Base-by-base conservation (phyloP, 225 moss, liverwort and hornwort species). In the Physcomitrium patens region DNA sequence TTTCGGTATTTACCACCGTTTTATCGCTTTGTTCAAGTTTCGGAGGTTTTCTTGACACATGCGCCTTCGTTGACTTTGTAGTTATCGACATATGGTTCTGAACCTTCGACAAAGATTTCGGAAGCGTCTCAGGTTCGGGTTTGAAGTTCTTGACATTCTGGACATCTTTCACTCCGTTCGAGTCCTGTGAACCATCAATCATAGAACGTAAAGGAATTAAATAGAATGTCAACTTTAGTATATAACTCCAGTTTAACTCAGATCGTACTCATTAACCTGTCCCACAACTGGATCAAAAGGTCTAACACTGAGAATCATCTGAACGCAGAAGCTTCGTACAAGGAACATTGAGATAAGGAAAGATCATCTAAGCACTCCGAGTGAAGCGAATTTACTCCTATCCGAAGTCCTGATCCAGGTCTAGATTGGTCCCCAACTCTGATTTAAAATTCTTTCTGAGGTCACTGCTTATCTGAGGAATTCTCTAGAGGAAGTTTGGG, bases 361-460 rank as follows among this genome's bases (percentile, higher is more conserved):
- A 67, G 5, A 28, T 85, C 88, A 44, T 88, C 88, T 37, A 75
- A 67, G 47, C 83, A 86, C 83, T 88, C 85, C n/a, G 85, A 76
- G 63, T 85, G 82, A 2, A 84, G 88, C 8, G 85, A 73, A 60
- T 80, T 37, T 7, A 37, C 1, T 37, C 31, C 4, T 37, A 37
- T 37, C 31, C 7, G 7, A 7, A 37, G 31, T 37, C 85, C 13
- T 70, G 60, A 41, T 80, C 80, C 77, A 80, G 3, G 3, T 80
- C 82, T 3, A 68, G 12, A 70, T 60, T 67, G 53, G 50, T 44
- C 58, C 76, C 77, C 57, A 26, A 24, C 0, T 17, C 23, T 26
- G 54, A 26, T 42, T 57, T 16, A 16, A n/a, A 24, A 14, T 16
- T 49, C 31, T 24, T 83, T 59, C 10, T 70, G 53, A 41, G 63